Base-by-base conservation (phyloP, 73 alveolate species). In the Paraurostyla sp. region DNA sequence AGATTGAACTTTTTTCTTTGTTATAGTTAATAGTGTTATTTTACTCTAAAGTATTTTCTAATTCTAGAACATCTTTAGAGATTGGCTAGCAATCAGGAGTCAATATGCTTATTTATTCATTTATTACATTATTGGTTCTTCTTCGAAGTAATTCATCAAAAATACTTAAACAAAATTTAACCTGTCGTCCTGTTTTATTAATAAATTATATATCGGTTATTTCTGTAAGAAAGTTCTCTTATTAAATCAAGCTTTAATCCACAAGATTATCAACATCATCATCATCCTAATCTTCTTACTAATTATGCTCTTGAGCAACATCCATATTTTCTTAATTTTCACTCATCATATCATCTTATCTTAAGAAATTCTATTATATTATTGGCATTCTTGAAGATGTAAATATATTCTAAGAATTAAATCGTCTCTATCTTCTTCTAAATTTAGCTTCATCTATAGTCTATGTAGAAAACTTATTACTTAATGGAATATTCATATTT, bases 91-190 rank as follows among this genome's bases (percentile, higher is more conserved):
- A 60, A 7, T 50, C 78, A 7, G 45, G 78, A 9, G 7, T n/a
- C 4, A 60, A 27, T 23, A 27, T 60, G 25, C 22, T 60, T 13
- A 27, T 27, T 60, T 20, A 50, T 27, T 60, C 32, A 25, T 9
- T 23, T 30, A 7, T 16, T 25, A 16, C 15, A 60, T 52, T 52
- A 18, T 20, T 52, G n/a, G n/a, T n/a, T n/a, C n/a, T n/a, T n/a
- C n/a, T n/a, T n/a, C n/a, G 13, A 4, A 52, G 30, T 9, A 52
- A 20, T 6, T 52, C 69, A 6, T 52, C 35, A 62, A 7, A 62
- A 22, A 32, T 32, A 25, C 80, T 62, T 50, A 62, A 62, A 25
- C 80, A 62, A 36, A 73, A 73, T n/a, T n/a, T 73, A 13, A 45
- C 35, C 43, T 45, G 41, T 16, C 16, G 16, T 42, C 42, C 36